phyloP scores from a whole-genome alignment of 169 alveolate species.

The Plasmodium coatneyi region DNA sequence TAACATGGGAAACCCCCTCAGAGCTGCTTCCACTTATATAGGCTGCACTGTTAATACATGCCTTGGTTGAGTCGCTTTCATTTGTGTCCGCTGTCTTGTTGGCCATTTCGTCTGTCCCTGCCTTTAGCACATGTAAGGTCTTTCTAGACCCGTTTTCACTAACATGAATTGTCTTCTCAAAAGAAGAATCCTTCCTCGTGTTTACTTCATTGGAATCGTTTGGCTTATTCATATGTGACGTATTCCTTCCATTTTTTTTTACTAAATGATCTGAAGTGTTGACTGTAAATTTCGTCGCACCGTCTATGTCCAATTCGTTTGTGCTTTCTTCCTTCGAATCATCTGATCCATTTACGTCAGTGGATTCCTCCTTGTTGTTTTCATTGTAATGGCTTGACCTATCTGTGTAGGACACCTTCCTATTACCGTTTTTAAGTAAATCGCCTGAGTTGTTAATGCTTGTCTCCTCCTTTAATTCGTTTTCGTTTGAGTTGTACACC shows the following conservation, averaged over 20 bases:
- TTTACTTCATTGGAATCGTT: neutral
- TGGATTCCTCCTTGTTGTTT: neutral
- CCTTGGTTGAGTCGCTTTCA: neutral
- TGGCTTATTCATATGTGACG: neutral
- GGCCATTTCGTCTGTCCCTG: neutral
- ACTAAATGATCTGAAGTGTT: neutral
- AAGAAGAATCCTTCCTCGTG: neutral
- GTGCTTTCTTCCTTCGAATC: neutral
- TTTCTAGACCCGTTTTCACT: neutral
- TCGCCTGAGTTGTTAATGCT: neutral
- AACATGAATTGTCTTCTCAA: neutral
- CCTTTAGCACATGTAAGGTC: neutral
- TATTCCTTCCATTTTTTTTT: neutral
- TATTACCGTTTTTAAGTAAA: neutral
- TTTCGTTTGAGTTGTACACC: neutral
- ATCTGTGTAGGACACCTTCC: neutral
- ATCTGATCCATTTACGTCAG: neutral
- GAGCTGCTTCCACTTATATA: neutral
- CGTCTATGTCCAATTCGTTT: neutral
- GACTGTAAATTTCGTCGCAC: neutral
- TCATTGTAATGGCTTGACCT: neutral
- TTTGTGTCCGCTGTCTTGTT: neutral
- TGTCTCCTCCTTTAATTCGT: neutral
- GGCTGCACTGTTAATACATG: slow-evolving; percentile 5
- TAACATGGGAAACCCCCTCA: neutral